Evolutionary conservation across 306 rosid species (phyloP).

Genomic region (Prunus persica): Prunus_persica_NCBIv2 NC_034011.1:21509501-21510000

Average conservation of each 20-base stretch:
- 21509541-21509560: not conserved
- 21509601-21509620: too few relatives aligned
- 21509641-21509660: too few relatives aligned
- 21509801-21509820: not conserved
- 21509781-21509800: not conserved
- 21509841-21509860: too few relatives aligned
- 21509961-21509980: not conserved
- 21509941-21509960: constrained; percentile 36
- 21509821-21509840: too few relatives aligned
- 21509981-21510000: not conserved
- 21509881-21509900: not conserved
- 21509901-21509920: not conserved
- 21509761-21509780: not conserved
- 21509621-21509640: too few relatives aligned
- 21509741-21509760: not conserved
- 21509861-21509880: not conserved
- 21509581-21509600: too few relatives aligned
- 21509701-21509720: not conserved
- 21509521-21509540: not conserved
- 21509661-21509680: too few relatives aligned
- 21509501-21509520: not conserved
- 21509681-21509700: not conserved
- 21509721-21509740: not conserved
- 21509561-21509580: too few relatives aligned
- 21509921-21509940: not conserved